Conservation (phyloP, 495 filamentous ascomycete genomes). For the Hypoxylon fuscum region DNA sequence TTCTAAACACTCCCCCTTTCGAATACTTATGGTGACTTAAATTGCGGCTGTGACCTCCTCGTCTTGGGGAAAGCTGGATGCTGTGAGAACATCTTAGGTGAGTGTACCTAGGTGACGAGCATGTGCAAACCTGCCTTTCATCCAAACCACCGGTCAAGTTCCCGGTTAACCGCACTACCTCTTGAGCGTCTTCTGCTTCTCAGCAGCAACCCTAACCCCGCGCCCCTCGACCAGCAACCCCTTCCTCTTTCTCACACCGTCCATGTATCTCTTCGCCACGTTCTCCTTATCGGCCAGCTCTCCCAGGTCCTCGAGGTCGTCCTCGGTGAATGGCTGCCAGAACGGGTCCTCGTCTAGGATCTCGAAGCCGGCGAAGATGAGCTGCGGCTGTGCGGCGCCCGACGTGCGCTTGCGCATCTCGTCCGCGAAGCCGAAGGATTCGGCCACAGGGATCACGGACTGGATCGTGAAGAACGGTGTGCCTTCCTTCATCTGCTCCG, state of each 20-base stretch:
- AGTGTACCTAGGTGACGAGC: too few relatives aligned
- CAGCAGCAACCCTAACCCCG: conserved; percentile 70
- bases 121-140: too few relatives aligned
- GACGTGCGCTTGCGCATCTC: conserved; percentile 95
- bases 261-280: conserved; percentile 95
- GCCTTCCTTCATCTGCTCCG: conserved; percentile 91
- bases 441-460: conserved; percentile 85
- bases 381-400: conserved; percentile 88
- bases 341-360: conserved; percentile 89
- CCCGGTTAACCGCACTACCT: conserved; percentile 58
- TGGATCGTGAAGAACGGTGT: conserved; percentile 95
- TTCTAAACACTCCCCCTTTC: too few relatives aligned
- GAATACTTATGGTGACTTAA: too few relatives aligned
- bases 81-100: too few relatives aligned
- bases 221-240: conserved; percentile 83
- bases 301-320: conserved; percentile 94
- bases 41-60: too few relatives aligned
- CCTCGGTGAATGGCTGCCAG: conserved; percentile 96
- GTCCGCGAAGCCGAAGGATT: conserved; percentile 94
- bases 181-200: conserved; percentile 99
- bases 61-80: too few relatives aligned
- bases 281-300: conserved; percentile 93
- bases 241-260: conserved; percentile 83
- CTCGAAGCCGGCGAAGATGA: conserved; percentile 93
- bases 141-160: too few relatives aligned